Conservation (phyloP, 2,329 filamentous ascomycete genomes). For the Ciborinia camelliae region DNA sequence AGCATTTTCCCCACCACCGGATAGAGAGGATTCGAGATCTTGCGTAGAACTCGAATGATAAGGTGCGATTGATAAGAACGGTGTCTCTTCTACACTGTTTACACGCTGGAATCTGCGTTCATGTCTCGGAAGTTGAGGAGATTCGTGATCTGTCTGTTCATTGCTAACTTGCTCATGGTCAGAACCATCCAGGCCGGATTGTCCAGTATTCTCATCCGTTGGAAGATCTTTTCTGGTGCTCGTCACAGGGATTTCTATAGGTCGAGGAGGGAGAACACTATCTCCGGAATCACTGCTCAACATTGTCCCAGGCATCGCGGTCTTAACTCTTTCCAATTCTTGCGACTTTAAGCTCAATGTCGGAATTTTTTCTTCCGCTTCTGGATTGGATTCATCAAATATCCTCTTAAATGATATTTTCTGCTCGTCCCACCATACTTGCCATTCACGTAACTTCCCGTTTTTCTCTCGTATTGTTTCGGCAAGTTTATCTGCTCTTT, state of each 20-base stretch:
- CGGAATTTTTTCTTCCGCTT: slow-evolving; percentile 3
- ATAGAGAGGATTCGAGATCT: slow-evolving; percentile 20
- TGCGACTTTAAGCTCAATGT: slow-evolving; percentile 2
- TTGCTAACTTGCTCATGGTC: background rate
- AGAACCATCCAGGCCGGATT: background rate
- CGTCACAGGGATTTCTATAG: background rate
- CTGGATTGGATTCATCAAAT: background rate
- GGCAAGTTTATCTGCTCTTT: slow-evolving; percentile 9
- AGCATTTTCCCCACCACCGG: background rate
- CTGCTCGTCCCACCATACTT: background rate
- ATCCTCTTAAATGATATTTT: background rate
- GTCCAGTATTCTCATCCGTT: background rate
- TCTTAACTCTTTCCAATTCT: background rate
- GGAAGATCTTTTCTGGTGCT: background rate
- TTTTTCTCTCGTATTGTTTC: slow-evolving; percentile 1
- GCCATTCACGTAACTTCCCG: slow-evolving; percentile 3
- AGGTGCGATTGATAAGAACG: slow-evolving; percentile 22
- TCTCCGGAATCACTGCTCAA: background rate
- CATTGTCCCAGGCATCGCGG: background rate
- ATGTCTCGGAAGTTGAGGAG: slow-evolving; percentile 5
- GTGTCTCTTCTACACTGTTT: slow-evolving; percentile 11
- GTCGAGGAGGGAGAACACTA: background rate
- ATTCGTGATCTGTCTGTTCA: background rate
- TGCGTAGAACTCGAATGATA: slow-evolving; percentile 34
- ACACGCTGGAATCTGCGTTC: background rate